A percentile compares a stretch with the other conserved stretches of the same genome.
Evolutionary conservation across 2,329 filamentous ascomycete species (phyloP).

Genomic region (Trichoderma koningiopsis): DNA sequence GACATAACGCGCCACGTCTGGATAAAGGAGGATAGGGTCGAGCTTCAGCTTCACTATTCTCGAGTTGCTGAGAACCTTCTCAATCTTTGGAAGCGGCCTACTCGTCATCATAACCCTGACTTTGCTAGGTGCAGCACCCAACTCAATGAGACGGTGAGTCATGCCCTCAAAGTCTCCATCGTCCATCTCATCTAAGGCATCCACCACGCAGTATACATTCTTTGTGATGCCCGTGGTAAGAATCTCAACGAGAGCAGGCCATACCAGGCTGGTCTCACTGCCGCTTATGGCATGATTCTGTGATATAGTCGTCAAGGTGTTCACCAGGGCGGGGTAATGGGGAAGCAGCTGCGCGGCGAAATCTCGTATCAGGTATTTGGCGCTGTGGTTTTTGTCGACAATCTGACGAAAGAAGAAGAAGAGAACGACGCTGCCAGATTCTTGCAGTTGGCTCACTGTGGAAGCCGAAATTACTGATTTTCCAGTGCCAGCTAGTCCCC

Average conservation of each 20-base stretch:
- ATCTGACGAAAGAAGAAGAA: slow-evolving; percentile 12
- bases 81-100: background rate
- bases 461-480: background rate
- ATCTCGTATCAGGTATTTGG: background rate
- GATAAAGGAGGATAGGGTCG: background rate
- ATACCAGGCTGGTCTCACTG: background rate
- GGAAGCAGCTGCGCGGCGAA: slow-evolving; percentile 3
- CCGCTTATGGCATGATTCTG: background rate
- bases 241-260: background rate
- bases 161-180: background rate
- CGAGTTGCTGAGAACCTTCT: background rate
- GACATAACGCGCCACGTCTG: slow-evolving; percentile 9
- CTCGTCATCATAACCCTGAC: background rate
- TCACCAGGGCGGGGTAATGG: background rate
- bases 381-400: slow-evolving; percentile 8
- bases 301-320: background rate
- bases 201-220: slow-evolving; percentile 6
- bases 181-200: slow-evolving; percentile 11
- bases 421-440: background rate
- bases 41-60: background rate
- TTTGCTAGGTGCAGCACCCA: background rate
- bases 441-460: background rate
- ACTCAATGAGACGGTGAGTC: background rate
- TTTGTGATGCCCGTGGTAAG: background rate
- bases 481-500: slow-evolving; percentile 5